A percentile compares a stretch with the other conserved stretches of the same genome.
Evolutionary conservation across 257 asterid genomes (phyloP).

Genomic region (Leonotis leonurus): DNA sequence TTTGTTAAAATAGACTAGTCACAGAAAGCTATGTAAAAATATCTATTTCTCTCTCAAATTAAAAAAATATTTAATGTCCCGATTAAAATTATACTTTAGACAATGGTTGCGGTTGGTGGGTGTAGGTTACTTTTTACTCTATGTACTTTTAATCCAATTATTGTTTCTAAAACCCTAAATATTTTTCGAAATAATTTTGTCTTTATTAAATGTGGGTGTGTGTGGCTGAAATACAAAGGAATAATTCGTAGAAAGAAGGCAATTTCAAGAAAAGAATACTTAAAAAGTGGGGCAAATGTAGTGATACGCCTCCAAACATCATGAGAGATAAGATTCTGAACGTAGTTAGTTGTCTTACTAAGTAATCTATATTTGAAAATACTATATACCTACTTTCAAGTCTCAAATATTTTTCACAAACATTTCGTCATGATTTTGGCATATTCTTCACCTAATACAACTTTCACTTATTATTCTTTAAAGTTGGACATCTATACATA

Average conservation of each 20-base stretch:
- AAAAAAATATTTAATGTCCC: background rate
- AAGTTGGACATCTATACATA: background rate
- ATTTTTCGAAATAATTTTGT: too few relatives aligned
- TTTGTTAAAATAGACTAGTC: too few relatives aligned
- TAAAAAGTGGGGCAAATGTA: background rate
- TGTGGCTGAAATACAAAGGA: background rate
- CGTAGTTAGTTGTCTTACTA: background rate
- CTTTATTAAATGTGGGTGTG: too few relatives aligned
- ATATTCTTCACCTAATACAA: background rate
- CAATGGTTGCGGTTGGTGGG: background rate
- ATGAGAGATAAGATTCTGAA: background rate
- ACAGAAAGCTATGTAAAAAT: too few relatives aligned
- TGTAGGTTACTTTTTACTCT: background rate
- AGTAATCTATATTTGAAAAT: background rate
- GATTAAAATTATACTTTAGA: too few relatives aligned
- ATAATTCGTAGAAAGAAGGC: constrained; percentile 1
- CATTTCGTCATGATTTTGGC: background rate
- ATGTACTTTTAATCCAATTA: background rate
- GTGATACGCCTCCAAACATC: background rate
- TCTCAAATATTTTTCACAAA: background rate
- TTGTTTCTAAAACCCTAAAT: background rate
- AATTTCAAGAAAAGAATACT: background rate
- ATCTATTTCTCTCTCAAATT: background rate
- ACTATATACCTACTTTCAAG: background rate
- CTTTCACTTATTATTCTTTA: background rate